Evolutionary conservation across 345 rosid species (phyloP), one percentile per base, ranked within the genome.

Genomic region (Populus nigra): DNA sequence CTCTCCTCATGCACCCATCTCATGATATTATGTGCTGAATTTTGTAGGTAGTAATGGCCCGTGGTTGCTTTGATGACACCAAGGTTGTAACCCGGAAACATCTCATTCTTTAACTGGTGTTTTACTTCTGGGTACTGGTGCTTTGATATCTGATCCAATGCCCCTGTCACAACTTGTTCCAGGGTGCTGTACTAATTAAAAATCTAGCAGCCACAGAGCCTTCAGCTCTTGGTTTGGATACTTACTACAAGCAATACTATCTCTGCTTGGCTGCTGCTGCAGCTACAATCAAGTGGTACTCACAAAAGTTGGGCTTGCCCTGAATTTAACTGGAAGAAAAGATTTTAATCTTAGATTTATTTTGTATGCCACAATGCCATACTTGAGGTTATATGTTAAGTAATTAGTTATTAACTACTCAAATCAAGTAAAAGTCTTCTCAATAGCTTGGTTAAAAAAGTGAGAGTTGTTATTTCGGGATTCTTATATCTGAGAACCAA

Each of bases 11-110:
- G 61, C 39, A 65, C 27, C 80, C 65, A 73, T 70, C 10, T 75
- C 27, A 75, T 8, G 31, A n/a, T 39, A 22, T 57, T 29, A 15
- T 69, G 23, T 41, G 35, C 55, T 68, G 45, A 29, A 59, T 81
- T 81, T 68, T 83, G 68, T 85, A 96, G 99, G 93, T 89, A 79
- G 91, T 91, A 68, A 83, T 92, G 87, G 89, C 93, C 31, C 97
- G 99, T 65, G 90, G 97, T 71, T 92, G 96, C 88, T 96, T 93
- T 73, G 97, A 93, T 78, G 99, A 96, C 83, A 96, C 99, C 50
- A 96, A 92, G 99, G 99, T 96, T 80, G 36, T 57, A 73, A 73
- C 23, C 41, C 25, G 3, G 59, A 74, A 73, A 71, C 43, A 57
- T 68, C 63, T 74, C 35, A 35, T 76, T 20, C 39, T 84, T 72